A percentile compares a stretch with the other conserved stretches of the same genome.
Conservation (phyloP, 2,329 filamentous ascomycete genomes). For the Diaporthe sp. region DNA sequence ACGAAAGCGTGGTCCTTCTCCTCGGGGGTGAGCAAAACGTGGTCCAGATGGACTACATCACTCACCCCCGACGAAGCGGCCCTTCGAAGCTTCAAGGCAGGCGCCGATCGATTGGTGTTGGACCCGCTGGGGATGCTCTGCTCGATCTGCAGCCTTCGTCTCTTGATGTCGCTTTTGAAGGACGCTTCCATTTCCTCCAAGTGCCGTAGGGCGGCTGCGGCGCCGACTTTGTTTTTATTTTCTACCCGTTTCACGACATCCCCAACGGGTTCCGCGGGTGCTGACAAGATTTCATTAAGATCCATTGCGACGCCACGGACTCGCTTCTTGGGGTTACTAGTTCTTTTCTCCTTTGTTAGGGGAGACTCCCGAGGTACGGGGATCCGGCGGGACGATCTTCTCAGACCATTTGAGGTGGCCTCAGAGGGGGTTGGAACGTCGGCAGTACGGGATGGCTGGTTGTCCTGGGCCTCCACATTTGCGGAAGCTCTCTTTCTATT, state of each 20-base stretch:
- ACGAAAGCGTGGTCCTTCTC: slow-evolving; percentile 35
- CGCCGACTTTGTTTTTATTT: slow-evolving; percentile 42
- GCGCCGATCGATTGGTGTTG: not conserved
- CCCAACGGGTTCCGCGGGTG: not conserved
- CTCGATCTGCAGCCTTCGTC: slow-evolving; percentile 59
- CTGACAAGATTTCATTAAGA: not conserved
- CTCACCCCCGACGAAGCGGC: not conserved
- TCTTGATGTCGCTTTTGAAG: slow-evolving; percentile 55
- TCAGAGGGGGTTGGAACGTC: not conserved
- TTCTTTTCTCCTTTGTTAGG: not conserved
- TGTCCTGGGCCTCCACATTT: not conserved
- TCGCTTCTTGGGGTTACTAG: not conserved
- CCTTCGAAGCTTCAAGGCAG: not conserved
- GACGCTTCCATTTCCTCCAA: slow-evolving; percentile 60
- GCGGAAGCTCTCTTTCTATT: slow-evolving; percentile 14
- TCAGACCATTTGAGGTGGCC: not conserved
- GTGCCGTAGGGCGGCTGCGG: slow-evolving; percentile 55
- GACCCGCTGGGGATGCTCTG: slow-evolving; percentile 46
- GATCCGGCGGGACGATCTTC: slow-evolving; percentile 27
- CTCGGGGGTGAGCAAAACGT: slow-evolving; percentile 39
- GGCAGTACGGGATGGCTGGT: no score
- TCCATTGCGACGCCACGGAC: not conserved
- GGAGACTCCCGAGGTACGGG: not conserved
- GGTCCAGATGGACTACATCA: slow-evolving; percentile 32
- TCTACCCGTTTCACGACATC: not conserved